Percentiles rank a stretch among this genome's conserved stretches.
Conservation (phyloP, 192 early-diverging fungal genomes). For the Chytriomyces confervae region DNA sequence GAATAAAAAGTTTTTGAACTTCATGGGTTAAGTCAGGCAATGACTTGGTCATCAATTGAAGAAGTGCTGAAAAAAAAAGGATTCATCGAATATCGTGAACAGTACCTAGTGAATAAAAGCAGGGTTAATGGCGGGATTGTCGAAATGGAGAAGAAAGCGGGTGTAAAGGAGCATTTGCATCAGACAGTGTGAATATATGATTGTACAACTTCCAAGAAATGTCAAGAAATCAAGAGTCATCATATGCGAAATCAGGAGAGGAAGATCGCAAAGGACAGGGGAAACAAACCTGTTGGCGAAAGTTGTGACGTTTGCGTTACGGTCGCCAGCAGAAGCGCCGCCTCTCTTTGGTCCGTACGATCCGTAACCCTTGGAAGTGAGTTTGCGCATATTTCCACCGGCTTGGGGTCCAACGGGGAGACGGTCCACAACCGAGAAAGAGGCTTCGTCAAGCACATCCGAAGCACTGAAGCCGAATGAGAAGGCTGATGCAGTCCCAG, state of each 20-base stretch:
- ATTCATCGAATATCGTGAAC: neutral
- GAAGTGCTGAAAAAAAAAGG: neutral
- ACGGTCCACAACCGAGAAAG: conserved; percentile 94
- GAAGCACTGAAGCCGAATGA: conserved; percentile 81
- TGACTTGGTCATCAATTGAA: neutral
- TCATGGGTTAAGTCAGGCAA: neutral
- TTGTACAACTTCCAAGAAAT: conserved; percentile 5
- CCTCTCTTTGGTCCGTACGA: conserved; percentile 44
- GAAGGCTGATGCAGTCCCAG: conserved; percentile 82
- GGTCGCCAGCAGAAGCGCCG: conserved; percentile 12
- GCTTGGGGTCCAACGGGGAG: conserved; percentile 68
- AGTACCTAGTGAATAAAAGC: neutral
- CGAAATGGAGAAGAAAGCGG: neutral
- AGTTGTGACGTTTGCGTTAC: conserved; percentile 9
- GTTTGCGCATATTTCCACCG: conserved; percentile 37
- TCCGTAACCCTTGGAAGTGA: conserved; percentile 22
- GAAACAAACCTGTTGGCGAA: conserved; percentile 12
- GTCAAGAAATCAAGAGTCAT: conserved; percentile 18
- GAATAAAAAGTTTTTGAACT: conserved; percentile 2
- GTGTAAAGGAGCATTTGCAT: conserved; percentile 2
- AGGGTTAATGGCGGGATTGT: neutral
- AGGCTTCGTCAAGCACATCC: conserved; percentile 75
- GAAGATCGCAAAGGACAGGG: neutral
- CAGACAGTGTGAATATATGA: conserved; percentile 40
- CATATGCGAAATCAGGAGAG: neutral